Conservation (phyloP, 1,284 basidiomycete genomes). For the Veloporphyrellus conicus region DNA sequence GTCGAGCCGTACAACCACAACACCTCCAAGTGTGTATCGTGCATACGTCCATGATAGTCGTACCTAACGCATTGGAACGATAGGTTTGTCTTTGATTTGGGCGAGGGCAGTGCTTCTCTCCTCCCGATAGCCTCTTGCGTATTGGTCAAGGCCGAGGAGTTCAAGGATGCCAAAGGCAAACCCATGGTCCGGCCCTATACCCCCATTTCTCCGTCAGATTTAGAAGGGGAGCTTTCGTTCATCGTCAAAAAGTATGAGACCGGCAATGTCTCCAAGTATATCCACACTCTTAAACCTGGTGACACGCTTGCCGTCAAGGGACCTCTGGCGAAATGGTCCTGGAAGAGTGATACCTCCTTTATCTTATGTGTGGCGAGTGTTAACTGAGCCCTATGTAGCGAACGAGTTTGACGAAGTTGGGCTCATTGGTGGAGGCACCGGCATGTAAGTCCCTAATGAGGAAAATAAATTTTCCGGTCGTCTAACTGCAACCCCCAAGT, state of each 20-base stretch:
- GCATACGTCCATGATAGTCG: background rate
- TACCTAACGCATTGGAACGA: no score
- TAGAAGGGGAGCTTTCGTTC: conserved; percentile 73
- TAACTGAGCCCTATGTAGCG: conserved; percentile 38
- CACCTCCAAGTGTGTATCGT: conserved; percentile 54
- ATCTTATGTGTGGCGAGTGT: background rate
- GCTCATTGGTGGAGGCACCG: conserved; percentile 86
- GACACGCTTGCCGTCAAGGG: conserved; percentile 88
- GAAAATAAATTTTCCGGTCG: conserved; percentile 6
- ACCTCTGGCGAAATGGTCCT: conserved; percentile 80
- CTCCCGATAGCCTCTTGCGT: conserved; percentile 74
- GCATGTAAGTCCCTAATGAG: conserved; percentile 57
- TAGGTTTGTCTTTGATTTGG: conserved; percentile 84
- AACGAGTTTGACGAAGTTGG: conserved; percentile 86
- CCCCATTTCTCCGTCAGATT: conserved; percentile 70
- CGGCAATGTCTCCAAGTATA: conserved; percentile 77
- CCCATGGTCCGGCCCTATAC: conserved; percentile 88
- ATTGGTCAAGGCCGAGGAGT: conserved; percentile 56
- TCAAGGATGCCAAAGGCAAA: conserved; percentile 80
- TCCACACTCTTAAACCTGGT: conserved; percentile 69
- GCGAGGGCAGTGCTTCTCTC: conserved; percentile 74
- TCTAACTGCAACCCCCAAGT: conserved; percentile 35
- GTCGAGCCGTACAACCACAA: conserved; percentile 93
- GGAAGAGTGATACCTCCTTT: conserved; percentile 51
- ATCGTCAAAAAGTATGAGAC: conserved; percentile 84